Conservation (phyloP, 75 land plant species). For the Chamaecyparis obtusa region DNA sequence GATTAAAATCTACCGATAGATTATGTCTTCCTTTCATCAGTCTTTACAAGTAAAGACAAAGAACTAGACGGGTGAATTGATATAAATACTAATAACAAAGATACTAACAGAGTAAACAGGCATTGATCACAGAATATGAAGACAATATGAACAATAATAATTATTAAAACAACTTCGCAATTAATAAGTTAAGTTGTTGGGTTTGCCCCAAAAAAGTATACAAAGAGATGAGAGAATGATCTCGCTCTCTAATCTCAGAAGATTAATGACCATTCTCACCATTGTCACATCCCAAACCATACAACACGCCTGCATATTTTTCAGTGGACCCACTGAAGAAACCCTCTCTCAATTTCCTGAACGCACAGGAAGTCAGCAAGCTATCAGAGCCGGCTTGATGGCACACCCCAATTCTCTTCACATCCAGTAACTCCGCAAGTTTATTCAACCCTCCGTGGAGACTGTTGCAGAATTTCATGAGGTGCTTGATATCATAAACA, state of each 20-base stretch:
- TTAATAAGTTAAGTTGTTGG: constrained; percentile 8
- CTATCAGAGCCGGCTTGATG: constrained; percentile 77
- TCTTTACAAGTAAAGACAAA: too few relatives aligned
- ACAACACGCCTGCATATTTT: constrained; percentile 62
- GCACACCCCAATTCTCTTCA: constrained; percentile 50
- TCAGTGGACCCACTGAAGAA: constrained; percentile 52
- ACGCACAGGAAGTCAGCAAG: constrained; percentile 49
- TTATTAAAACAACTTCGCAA: not conserved
- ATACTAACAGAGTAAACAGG: not conserved
- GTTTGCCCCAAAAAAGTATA: constrained; percentile 11
- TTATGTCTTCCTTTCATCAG: not conserved
- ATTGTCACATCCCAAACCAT: constrained; percentile 46
- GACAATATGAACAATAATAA: not conserved
- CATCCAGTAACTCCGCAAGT: constrained; percentile 55
- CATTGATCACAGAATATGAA: not conserved
- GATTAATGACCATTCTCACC: constrained; percentile 9
- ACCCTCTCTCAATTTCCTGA: constrained; percentile 47
- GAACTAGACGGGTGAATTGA: not conserved
- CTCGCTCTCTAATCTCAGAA: constrained; percentile 6
- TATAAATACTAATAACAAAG: not conserved
- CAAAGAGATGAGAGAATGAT: not conserved
- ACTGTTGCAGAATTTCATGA: constrained; percentile 56
- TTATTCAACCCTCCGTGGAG: constrained; percentile 60
- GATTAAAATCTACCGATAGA: not conserved
- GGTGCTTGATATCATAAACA: constrained; percentile 61